Evolutionary conservation across 805 yeast genomes (phyloP).

Genomic region (Barnettozyma sp.): DNA sequence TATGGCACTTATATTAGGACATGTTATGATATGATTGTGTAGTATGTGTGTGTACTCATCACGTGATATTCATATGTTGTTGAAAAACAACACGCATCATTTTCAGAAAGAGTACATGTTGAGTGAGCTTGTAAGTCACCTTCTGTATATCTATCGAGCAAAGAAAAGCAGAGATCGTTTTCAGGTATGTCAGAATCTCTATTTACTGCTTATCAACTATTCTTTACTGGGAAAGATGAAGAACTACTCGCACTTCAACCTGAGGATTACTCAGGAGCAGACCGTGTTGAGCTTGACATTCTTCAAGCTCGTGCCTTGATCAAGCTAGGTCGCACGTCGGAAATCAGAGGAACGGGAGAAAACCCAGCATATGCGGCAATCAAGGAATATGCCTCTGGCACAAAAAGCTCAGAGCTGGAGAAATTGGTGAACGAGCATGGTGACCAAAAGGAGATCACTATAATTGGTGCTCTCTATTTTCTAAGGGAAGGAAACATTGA

Average conservation of each 20-base stretch:
- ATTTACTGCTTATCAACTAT: constrained; percentile 49
- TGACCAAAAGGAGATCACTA: constrained; percentile 1
- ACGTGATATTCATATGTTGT: no score
- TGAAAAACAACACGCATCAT: no score
- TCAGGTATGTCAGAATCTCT: constrained; percentile 34
- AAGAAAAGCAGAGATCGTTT: no score
- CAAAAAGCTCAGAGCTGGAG: background rate
- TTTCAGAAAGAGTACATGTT: no score
- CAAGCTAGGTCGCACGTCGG: constrained; percentile 22
- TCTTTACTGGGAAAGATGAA: constrained; percentile 51
- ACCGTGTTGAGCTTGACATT: constrained; percentile 24
- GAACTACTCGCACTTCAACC: constrained; percentile 34
- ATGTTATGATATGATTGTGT: no score
- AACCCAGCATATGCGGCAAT: constrained; percentile 2
- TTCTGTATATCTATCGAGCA: no score
- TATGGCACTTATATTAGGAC: no score
- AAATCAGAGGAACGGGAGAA: constrained; percentile 1
- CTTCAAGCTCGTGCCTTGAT: constrained; percentile 31
- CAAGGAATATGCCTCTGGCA: constrained; percentile 2
- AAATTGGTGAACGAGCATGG: constrained; percentile 1
- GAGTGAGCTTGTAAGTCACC: no score
- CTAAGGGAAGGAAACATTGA: background rate
- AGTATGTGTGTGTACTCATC: no score
- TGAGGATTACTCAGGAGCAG: constrained; percentile 33
- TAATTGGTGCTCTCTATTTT: constrained; percentile 1